phyloP scores from a whole-genome alignment of 768 basidiomycete species.

The Cystobasidium ongulense region DNA sequence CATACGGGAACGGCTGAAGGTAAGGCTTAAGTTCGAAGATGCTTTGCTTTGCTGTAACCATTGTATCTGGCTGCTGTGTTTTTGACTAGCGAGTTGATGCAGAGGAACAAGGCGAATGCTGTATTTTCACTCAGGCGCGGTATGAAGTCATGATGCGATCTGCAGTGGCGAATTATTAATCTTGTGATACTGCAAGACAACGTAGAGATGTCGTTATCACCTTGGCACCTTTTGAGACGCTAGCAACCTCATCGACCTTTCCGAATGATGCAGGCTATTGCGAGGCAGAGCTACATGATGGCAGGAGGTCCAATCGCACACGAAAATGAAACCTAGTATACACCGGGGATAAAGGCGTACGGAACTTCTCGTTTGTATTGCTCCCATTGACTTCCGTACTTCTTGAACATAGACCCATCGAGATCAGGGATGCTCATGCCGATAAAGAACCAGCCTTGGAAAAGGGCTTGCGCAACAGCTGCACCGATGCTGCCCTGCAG shows the following conservation, averaged over 20 bases:
- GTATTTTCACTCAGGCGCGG: too few species aligned
- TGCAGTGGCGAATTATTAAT: neutral
- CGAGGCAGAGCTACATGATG: neutral
- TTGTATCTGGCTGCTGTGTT: neutral
- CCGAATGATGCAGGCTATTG: neutral
- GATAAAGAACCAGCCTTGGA: slow-evolving; percentile 32
- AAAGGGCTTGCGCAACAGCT: slow-evolving; percentile 25
- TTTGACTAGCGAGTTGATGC: neutral
- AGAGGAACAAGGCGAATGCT: too few species aligned
- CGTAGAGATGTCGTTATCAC: too few species aligned
- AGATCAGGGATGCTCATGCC: slow-evolving; percentile 31
- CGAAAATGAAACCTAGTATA: slow-evolving; percentile 38
- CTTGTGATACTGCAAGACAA: too few species aligned
- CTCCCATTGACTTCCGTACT: slow-evolving; percentile 11
- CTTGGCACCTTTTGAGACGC: too few species aligned
- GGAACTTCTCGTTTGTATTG: slow-evolving; percentile 37
- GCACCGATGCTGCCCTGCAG: slow-evolving; percentile 30
- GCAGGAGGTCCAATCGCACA: neutral
- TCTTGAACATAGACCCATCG: slow-evolving; percentile 2
- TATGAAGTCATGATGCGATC: neutral
- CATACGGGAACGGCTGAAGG: slow-evolving; percentile 40
- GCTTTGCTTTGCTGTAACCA: slow-evolving; percentile 12
- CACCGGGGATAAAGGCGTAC: slow-evolving; percentile 37
- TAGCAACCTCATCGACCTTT: too few species aligned
- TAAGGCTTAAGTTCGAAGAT: slow-evolving; percentile 37